These are phyloP conservation scores for Trichophyton rubrum DNA, from an alignment of 2,329 filamentous ascomycete species.

Conservation along the genomic window DNA sequence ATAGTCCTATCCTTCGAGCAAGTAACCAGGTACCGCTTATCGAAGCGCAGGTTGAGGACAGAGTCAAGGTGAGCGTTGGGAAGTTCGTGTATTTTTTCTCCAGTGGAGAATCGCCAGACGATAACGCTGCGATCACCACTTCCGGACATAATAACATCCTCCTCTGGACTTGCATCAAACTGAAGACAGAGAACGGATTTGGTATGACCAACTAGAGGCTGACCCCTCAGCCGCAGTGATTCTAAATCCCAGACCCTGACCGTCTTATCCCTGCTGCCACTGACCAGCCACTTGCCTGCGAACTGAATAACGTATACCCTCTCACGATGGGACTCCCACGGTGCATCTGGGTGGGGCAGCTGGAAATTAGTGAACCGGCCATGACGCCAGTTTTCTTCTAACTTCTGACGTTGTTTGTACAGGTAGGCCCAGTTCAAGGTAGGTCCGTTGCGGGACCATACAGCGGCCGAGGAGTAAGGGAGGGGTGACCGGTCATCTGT, in stretches of 20 bases:
- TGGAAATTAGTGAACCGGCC: conserved; percentile 78
- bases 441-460: conserved; percentile 6
- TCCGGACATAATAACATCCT: conserved; percentile 89
- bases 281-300: conserved; percentile 72
- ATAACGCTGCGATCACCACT: conserved; percentile 88
- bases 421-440: conserved; percentile 86
- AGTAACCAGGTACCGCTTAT: conserved; percentile 81
- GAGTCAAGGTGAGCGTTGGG: conserved; percentile 72
- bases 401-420: conserved; percentile 69
- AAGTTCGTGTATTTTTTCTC: conserved; percentile 65
- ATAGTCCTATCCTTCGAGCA: conserved; percentile 97
- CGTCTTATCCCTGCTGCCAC: conserved; percentile 78
- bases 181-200: conserved; percentile 91
- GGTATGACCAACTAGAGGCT: conserved; percentile 62
- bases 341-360: conserved; percentile 69
- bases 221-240: conserved; percentile 60
- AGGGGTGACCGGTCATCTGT: neutral
- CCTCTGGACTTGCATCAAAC: conserved; percentile 75
- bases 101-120: conserved; percentile 86
- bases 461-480: neutral
- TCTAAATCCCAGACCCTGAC: conserved; percentile 84
- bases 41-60: conserved; percentile 85
- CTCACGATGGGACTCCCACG: conserved; percentile 73
- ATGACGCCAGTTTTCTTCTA: conserved; percentile 86
- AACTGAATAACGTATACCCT: conserved; percentile 95